Percentiles rank a stretch among this genome's conserved stretches.
Evolutionary conservation across 2,329 filamentous ascomycete species (phyloP).

Genomic region (Aspergillaceae sp.): DNA sequence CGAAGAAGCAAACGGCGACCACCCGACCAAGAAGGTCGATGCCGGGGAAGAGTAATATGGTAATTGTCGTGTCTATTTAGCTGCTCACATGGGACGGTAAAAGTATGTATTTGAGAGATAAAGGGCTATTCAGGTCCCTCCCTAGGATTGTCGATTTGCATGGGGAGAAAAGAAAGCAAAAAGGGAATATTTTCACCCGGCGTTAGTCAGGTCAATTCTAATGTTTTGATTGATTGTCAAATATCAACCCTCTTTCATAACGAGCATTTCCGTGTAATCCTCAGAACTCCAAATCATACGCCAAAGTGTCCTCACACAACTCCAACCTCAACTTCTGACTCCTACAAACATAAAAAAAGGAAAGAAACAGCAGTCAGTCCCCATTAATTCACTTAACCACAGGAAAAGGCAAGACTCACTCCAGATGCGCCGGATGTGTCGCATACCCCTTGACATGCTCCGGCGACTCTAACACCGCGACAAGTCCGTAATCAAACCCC

Average conservation of each 20-base stretch:
- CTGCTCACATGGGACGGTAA: not conserved
- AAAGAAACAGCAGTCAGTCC: not conserved
- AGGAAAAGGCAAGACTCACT: slow-evolving; percentile 26
- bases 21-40: slow-evolving; percentile 43
- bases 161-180: too few species aligned
- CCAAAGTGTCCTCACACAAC: slow-evolving; percentile 35
- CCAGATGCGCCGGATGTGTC: slow-evolving; percentile 38
- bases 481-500: slow-evolving; percentile 39
- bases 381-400: not conserved
- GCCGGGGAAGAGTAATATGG: slow-evolving; percentile 29
- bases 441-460: slow-evolving; percentile 38
- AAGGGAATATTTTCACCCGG: too few species aligned
- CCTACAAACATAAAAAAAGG: slow-evolving; percentile 14
- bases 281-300: slow-evolving; percentile 35
- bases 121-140: too few species aligned
- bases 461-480: slow-evolving; percentile 38
- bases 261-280: too few species aligned
- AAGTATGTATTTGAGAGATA: not conserved
- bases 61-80: not conserved
- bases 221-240: too few species aligned
- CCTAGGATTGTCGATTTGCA: too few species aligned
- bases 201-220: too few species aligned
- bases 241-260: too few species aligned
- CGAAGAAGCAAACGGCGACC: slow-evolving; percentile 31
- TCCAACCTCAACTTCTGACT: slow-evolving; percentile 33